Base-by-base conservation (phyloP, 2,329 filamentous ascomycete genomes). In the Cladosporium sp. region DNA sequence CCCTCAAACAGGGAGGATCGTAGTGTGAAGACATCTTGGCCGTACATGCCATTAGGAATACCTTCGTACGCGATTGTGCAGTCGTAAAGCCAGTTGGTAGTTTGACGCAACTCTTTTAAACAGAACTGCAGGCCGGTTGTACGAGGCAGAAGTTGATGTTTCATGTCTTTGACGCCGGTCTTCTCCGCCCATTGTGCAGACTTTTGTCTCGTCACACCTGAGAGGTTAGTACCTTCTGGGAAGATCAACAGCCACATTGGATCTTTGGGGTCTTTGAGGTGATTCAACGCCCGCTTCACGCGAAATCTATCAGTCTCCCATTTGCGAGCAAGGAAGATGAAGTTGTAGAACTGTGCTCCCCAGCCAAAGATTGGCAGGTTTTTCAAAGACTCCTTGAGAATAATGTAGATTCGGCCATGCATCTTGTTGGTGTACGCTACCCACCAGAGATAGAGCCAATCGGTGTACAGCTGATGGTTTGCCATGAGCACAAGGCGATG, bases 41-140 rank as follows among this genome's bases (percentile, higher is more conserved):
- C 93, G 71, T 89, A 97, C 72, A 90, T 85, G 46, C 81, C 81
- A 83, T 85, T 93, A 88, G 91, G 91, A 52, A 97, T 87, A 16
- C 95, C 94, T 78, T 97, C 94, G 75, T 99, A 99, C 5, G 92
- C 93, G 65, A 99, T 89, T 0, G 95, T 98, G 78, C 93, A 97
- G 78, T 96, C 92, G 72, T 96, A 96, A 0, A 96, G 82, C 80
- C 91, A 96, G 12, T 95, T 90, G 0, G 93, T 87, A 0, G 89
- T 89, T 10, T 85, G 86, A 71, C 87, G 86, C 16, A 96, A 81
- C 77, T 96, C 89, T 68, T 89, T 88, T 52, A 96, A 79, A 71
- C 91, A 93, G 74, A 93, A 96, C 69, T 86, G 90, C 68, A 91
- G 85, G 58, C 92, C 92, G 0, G 91, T 95, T 76, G 91, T 93